Evolutionary conservation across 2,329 filamentous ascomycete species (phyloP), one percentile per base, ranked within the genome.

Genomic region (Aspergillus sclerotialis): DNA sequence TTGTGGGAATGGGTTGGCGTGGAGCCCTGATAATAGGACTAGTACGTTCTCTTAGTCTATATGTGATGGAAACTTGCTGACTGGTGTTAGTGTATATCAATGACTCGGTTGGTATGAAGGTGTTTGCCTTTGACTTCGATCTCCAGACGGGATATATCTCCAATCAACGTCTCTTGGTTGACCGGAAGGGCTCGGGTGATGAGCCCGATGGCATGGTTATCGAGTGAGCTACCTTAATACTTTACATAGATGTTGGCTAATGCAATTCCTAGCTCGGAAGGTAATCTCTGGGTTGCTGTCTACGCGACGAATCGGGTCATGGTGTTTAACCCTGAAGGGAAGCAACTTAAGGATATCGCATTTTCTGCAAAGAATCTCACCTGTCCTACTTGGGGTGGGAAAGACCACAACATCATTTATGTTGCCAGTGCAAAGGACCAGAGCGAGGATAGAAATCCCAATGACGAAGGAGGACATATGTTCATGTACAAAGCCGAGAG

Each of bases 151-250:
- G 56, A 4, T 42, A 30, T 23, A 50, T 61, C 23, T 54, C 55
- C 4, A 60, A 62, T 30, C 41, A 49, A 30, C 47, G 49, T 5
- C 28, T 52, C 7, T 37, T 56, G 10, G 45, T 58, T 27, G 52
- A 58, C 30, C 44, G 50, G 28, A 37, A 47, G 17, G 37, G 30
- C 4, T 49, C 43, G 2, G 51, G 35, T 35, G 58, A 50, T 10
- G 55, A 63, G 36, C 58, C 58, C 3, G 60, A 64, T 45, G 60
- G 60, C 3, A 59, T 63, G 55, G 56, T 63, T 5, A 40, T 60
- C 8, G 60, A 63, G 58, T 63, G 46, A 35, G 56, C 47, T 9
- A 6, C 24, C n/a, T n/a, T n/a, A n/a, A n/a, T 19, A 5, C 24
- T 7, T 13, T 13, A n/a, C 25, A 17, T 19, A 2, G 11, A 6